A percentile compares a stretch with the other conserved stretches of the same genome.
Evolutionary conservation across 495 filamentous ascomycete species (phyloP).

Genomic region (Articulospora tetracladia): DNA sequence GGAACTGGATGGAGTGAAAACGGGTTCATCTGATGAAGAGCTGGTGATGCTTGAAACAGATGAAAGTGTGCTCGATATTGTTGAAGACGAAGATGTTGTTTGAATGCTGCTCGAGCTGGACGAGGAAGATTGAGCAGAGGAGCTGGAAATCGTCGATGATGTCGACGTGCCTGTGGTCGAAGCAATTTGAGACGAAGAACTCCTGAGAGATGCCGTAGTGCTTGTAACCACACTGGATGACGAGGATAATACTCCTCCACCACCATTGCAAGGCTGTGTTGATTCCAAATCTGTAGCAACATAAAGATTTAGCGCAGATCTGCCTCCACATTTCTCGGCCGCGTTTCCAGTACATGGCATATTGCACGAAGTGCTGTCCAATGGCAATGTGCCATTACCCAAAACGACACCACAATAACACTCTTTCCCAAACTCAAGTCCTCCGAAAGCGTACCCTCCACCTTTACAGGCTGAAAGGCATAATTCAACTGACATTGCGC

Average conservation of each 20-base stretch:
- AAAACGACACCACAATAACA: constrained; percentile 27
- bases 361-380: constrained; percentile 32
- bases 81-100: background rate
- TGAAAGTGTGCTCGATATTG: background rate
- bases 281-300: constrained; percentile 32
- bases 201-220: background rate
- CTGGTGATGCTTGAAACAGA: background rate
- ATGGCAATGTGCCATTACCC: constrained; percentile 40
- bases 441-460: constrained; percentile 46
- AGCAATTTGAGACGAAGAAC: background rate
- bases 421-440: constrained; percentile 45
- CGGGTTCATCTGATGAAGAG: background rate
- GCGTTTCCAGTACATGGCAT: constrained; percentile 46
- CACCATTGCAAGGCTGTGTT: constrained; percentile 39
- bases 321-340: constrained; percentile 42
- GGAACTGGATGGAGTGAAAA: constrained; percentile 1
- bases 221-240: constrained; percentile 2
- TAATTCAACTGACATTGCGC: constrained; percentile 25
- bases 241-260: constrained; percentile 3
- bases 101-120: background rate
- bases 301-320: constrained; percentile 39
- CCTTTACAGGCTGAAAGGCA: constrained; percentile 44
- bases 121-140: background rate
- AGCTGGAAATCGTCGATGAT: background rate
- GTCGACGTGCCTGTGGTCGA: background rate